A percentile compares a stretch with the other conserved stretches of the same genome.
These are phyloP conservation scores for Trifolium pratense DNA, from an alignment of 306 rosid species.

Conservation along the genomic window DNA sequence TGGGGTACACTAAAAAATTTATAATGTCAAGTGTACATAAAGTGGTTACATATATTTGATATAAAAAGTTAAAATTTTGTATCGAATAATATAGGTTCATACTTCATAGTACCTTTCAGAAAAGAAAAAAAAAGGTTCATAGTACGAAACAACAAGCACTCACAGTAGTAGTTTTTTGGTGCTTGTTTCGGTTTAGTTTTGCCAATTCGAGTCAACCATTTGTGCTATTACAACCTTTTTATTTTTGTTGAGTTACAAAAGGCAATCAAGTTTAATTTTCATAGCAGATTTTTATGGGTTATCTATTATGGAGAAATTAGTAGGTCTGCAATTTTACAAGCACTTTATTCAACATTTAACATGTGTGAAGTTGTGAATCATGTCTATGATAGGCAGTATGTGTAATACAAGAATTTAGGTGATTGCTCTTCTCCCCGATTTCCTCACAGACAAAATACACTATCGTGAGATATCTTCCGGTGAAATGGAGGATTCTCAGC, in stretches of 20 bases:
- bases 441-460: no score
- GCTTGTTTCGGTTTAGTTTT: slow-evolving; percentile 40
- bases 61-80: slow-evolving; percentile 52
- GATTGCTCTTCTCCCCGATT: no score
- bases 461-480: no score
- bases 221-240: slow-evolving; percentile 26
- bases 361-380: no score
- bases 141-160: slow-evolving; percentile 47
- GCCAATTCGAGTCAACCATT: slow-evolving; percentile 33
- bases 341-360: no score
- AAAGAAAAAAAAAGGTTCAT: slow-evolving; percentile 12
- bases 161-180: slow-evolving; percentile 33
- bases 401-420: no score
- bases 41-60: slow-evolving; percentile 46
- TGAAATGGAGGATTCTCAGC: no score
- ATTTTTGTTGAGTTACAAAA: slow-evolving; percentile 37
- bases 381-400: no score
- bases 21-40: slow-evolving; percentile 63
- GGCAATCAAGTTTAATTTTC: slow-evolving; percentile 16
- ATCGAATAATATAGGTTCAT: slow-evolving; percentile 17
- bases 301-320: slow-evolving; percentile 12
- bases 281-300: slow-evolving; percentile 14
- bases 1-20: slow-evolving; percentile 34
- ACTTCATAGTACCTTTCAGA: no score
- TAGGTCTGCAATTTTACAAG: neutral